A percentile compares a stretch with the other conserved stretches of the same genome.
These are phyloP conservation scores for Daldinia caldariorum DNA, from an alignment of 495 filamentous ascomycete genomes.

Conservation along the genomic window DNA sequence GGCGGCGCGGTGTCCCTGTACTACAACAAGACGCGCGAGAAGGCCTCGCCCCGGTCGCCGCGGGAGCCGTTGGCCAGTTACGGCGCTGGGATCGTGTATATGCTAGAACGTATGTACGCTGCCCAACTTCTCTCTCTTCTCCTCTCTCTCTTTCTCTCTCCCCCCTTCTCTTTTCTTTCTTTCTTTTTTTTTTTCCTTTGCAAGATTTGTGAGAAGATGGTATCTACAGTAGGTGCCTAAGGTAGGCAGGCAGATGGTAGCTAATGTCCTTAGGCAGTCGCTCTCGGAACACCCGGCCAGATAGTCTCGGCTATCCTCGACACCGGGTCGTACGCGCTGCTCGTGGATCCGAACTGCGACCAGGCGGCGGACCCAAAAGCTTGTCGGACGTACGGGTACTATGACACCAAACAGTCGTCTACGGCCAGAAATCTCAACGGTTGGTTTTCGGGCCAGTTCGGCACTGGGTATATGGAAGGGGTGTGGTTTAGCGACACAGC, in stretches of 20 bases:
- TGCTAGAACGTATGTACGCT: conserved; percentile 48
- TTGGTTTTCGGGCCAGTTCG: conserved; percentile 53
- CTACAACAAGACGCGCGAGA: neutral
- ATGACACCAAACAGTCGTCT: conserved; percentile 52
- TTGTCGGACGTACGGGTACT: conserved; percentile 54
- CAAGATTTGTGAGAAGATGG: no score
- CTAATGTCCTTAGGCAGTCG: conserved; percentile 45
- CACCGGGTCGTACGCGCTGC: conserved; percentile 59
- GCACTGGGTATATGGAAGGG: conserved; percentile 53
- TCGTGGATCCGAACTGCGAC: conserved; percentile 55
- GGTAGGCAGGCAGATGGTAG: no score
- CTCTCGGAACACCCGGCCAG: conserved; percentile 57
- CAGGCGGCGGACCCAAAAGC: conserved; percentile 49
- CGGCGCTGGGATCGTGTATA: conserved; percentile 52
- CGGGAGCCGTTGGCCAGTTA: conserved; percentile 42
- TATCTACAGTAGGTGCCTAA: no score
- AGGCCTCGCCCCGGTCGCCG: conserved; percentile 20
- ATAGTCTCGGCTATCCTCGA: conserved; percentile 55
- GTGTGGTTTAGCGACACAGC: conserved; percentile 54
- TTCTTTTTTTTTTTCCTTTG: no score
- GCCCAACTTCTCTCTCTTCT: no score
- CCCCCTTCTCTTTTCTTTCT: no score
- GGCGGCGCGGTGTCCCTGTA: conserved; percentile 14
- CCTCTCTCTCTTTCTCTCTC: no score
- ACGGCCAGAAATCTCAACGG: conserved; percentile 47